phyloP scores from a whole-genome alignment of 352 stramenopile species.

The Phytopythium aichiense region DNA sequence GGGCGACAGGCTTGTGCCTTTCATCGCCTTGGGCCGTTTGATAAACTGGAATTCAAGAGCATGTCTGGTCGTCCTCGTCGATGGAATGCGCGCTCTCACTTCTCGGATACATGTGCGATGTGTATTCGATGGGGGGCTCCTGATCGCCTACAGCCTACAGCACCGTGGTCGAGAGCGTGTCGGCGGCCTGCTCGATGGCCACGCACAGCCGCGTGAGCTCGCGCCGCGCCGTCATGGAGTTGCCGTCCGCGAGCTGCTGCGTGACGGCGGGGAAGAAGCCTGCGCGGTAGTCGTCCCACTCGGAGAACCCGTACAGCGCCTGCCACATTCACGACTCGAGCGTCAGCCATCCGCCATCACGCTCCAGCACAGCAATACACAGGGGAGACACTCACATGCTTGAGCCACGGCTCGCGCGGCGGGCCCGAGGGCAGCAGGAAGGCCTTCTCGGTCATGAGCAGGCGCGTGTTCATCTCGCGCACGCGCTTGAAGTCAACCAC shows the following conservation, averaged over 20 bases:
- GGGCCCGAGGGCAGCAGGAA: constrained; percentile 69
- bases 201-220: constrained; percentile 76
- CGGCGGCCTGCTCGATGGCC: constrained; percentile 71
- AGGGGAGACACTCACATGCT: constrained; percentile 49
- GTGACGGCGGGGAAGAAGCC: constrained; percentile 71
- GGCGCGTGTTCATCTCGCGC: constrained; percentile 78
- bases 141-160: constrained; percentile 31
- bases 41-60: too few species aligned
- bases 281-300: constrained; percentile 80
- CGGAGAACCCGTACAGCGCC: constrained; percentile 78
- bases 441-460: constrained; percentile 78
- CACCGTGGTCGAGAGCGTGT: constrained; percentile 59
- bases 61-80: too few species aligned
- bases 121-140: not conserved
- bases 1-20: too few species aligned
- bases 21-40: too few species aligned
- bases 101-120: too few species aligned
- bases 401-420: constrained; percentile 74
- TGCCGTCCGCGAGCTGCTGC: constrained; percentile 63
- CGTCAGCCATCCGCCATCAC: not conserved
- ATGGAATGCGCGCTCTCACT: too few species aligned
- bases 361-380: not conserved
- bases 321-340: constrained; percentile 7
- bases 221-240: constrained; percentile 68
- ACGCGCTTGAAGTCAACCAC: constrained; percentile 74